Base-by-base conservation (phyloP, 805 yeast species). In the Candida saitoana region DNA sequence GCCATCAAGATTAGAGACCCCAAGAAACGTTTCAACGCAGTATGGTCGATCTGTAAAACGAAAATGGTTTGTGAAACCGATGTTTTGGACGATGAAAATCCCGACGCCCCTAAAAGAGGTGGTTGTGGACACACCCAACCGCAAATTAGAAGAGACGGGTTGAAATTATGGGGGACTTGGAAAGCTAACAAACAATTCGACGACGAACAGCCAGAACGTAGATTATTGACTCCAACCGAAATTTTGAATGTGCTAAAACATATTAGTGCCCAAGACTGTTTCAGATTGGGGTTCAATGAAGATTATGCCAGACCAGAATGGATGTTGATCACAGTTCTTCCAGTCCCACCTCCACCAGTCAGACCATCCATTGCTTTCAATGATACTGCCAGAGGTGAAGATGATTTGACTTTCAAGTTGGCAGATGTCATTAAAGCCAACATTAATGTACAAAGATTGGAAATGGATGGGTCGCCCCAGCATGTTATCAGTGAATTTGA, bases 291-390 rank as follows among this genome's bases (percentile, higher is more conserved):
- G 4, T 84, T 93, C 67, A 87, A 86, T 59, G 95, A 89, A 60
- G 97, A 93, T 60, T 93, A 87, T 57, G 93, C 99, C 2, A 83
- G 99, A 55, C 99, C 99, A 2, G 99, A 93, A 68, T 93, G 99
- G 99, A 80, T 93, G 82, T 76, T 93, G 46, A 79, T 93, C 51
- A 89, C 98, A 2, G 98, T 93, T n/a, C 73, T 93, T 56, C 99
- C 99, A 1, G 99, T 93, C 15, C 99, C 99, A 34, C 99, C 99
- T 39, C 99, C 99, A 48, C 98, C 97, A 27, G 99, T 93, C 25
- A 84, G 99, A 65, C 99, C 99, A 8, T 87, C 96, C 18, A 93
- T 93, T 69, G 96, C 99, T 2, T 90, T 93, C 57, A 93, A 93
- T 52, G 99, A 93, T 61, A 87, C 97, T 8, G 96, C 96, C 47